Conservation (phyloP, 768 basidiomycete genomes). For the Amanita rubescens region DNA sequence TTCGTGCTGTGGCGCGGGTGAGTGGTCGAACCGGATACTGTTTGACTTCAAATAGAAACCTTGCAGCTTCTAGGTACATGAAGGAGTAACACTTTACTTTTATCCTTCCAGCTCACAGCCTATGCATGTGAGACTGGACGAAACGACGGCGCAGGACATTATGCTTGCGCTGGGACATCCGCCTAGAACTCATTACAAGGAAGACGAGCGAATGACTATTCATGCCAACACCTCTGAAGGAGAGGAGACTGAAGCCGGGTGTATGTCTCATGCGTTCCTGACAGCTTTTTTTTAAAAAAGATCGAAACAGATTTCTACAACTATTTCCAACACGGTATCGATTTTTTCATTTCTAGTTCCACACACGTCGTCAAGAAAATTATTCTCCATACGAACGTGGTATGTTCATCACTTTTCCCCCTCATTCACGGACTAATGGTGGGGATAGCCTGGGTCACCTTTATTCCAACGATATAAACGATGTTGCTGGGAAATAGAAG, state of each 20-base stretch:
- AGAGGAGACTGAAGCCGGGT: slow-evolving; percentile 33
- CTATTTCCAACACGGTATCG: slow-evolving; percentile 87
- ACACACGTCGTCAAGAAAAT: slow-evolving; percentile 79
- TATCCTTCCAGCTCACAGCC: slow-evolving; percentile 45
- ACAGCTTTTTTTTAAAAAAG: background rate
- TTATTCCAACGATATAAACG: slow-evolving; percentile 88
- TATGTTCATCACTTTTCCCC: slow-evolving; percentile 26
- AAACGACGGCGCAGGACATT: slow-evolving; percentile 80
- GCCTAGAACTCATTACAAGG: slow-evolving; percentile 72
- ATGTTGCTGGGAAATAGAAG: slow-evolving; percentile 86
- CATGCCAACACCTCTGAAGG: slow-evolving; percentile 42
- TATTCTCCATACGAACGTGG: slow-evolving; percentile 81
- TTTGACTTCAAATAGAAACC: background rate
- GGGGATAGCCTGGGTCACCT: slow-evolving; percentile 70
- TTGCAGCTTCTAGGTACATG: slow-evolving; percentile 47
- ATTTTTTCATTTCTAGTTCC: slow-evolving; percentile 71
- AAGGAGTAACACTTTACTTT: slow-evolving; percentile 66
- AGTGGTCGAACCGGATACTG: slow-evolving; percentile 1
- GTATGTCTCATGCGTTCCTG: slow-evolving; percentile 29
- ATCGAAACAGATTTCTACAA: slow-evolving; percentile 93
- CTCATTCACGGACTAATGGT: background rate
- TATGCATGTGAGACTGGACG: slow-evolving; percentile 56
- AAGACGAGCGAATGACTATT: slow-evolving; percentile 83
- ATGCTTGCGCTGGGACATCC: slow-evolving; percentile 75
- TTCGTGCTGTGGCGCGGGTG: slow-evolving; percentile 63